Percentiles rank a stretch among this genome's conserved stretches.
These are phyloP conservation scores for Boletus fagicola DNA, from an alignment of 768 basidiomycete species.

Conservation along the genomic window DNA sequence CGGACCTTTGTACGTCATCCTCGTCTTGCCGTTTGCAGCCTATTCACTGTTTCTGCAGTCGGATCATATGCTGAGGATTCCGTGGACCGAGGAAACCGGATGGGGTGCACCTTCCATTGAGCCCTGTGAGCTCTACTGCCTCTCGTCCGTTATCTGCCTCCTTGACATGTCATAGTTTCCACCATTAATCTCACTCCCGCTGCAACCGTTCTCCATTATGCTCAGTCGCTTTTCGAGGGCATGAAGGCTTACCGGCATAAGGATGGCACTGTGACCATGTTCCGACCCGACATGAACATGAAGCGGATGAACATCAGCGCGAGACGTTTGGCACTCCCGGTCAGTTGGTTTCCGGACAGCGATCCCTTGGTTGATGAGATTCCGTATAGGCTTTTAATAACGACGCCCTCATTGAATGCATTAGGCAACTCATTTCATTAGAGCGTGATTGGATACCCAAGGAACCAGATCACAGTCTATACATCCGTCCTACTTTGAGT, in stretches of 20 bases:
- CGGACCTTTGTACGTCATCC: constrained; percentile 65
- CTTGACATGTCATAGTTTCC: constrained; percentile 20
- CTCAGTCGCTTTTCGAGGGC: constrained; percentile 88
- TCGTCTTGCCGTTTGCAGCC: constrained; percentile 5
- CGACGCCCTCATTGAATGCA: constrained; percentile 67
- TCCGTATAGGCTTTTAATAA: constrained; percentile 68
- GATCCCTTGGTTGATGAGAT: constrained; percentile 5
- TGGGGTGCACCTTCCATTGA: constrained; percentile 83
- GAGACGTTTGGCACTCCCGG: constrained; percentile 70
- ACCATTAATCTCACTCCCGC: constrained; percentile 27
- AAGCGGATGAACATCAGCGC: constrained; percentile 90
- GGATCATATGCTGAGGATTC: constrained; percentile 83
- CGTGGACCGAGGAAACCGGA: constrained; percentile 67
- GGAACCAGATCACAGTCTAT: constrained; percentile 85
- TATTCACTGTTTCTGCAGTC: constrained; percentile 44
- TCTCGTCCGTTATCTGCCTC: background rate
- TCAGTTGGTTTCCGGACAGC: constrained; percentile 32
- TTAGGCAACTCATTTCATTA: constrained; percentile 80
- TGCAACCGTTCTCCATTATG: constrained; percentile 87
- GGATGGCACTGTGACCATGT: constrained; percentile 73
- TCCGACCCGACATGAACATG: constrained; percentile 98
- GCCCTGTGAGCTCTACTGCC: constrained; percentile 58
- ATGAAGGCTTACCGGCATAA: constrained; percentile 88
- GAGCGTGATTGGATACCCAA: constrained; percentile 92
- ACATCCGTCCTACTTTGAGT: constrained; percentile 82